phyloP scores from a whole-genome alignment of 2,329 filamentous ascomycete species.

The Thielaviopsis euricoi region DNA sequence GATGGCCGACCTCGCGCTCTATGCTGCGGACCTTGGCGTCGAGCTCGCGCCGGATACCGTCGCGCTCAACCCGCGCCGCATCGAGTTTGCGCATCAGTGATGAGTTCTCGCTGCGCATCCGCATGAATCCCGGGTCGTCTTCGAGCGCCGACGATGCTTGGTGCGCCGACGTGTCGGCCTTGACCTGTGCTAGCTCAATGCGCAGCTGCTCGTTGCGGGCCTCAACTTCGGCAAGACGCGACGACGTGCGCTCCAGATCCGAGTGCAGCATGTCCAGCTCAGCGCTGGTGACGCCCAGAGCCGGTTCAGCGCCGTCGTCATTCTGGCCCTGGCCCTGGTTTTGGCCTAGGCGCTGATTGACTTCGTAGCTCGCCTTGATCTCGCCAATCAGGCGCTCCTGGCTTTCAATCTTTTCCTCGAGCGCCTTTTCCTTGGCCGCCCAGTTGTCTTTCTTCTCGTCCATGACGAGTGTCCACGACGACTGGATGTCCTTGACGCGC shows the following conservation, averaged over 20 bases:
- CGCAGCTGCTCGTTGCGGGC: slow-evolving; percentile 87
- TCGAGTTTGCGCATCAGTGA: slow-evolving; percentile 82
- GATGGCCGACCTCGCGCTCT: slow-evolving; percentile 58
- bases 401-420: slow-evolving; percentile 88
- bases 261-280: slow-evolving; percentile 88
- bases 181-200: slow-evolving; percentile 76
- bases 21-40: slow-evolving; percentile 61
- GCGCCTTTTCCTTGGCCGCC: slow-evolving; percentile 76
- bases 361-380: slow-evolving; percentile 92
- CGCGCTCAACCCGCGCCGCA: slow-evolving; percentile 64
- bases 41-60: slow-evolving; percentile 59
- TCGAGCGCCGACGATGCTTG: slow-evolving; percentile 50
- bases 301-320: slow-evolving; percentile 36
- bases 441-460: slow-evolving; percentile 94
- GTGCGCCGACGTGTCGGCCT: slow-evolving; percentile 44
- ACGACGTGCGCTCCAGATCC: slow-evolving; percentile 77
- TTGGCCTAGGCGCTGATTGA: slow-evolving; percentile 73
- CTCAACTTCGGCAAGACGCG: slow-evolving; percentile 77
- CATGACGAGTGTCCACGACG: slow-evolving; percentile 76
- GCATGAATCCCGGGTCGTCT: slow-evolving; percentile 78
- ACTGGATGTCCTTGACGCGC: slow-evolving; percentile 77
- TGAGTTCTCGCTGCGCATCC: slow-evolving; percentile 83
- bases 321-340: slow-evolving; percentile 53
- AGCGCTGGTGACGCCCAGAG: slow-evolving; percentile 57
- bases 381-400: slow-evolving; percentile 87